Evolutionary conservation across 495 filamentous ascomycete genomes (phyloP), one percentile per base, ranked within the genome.

Genomic region (Haplographium delicatum): DNA sequence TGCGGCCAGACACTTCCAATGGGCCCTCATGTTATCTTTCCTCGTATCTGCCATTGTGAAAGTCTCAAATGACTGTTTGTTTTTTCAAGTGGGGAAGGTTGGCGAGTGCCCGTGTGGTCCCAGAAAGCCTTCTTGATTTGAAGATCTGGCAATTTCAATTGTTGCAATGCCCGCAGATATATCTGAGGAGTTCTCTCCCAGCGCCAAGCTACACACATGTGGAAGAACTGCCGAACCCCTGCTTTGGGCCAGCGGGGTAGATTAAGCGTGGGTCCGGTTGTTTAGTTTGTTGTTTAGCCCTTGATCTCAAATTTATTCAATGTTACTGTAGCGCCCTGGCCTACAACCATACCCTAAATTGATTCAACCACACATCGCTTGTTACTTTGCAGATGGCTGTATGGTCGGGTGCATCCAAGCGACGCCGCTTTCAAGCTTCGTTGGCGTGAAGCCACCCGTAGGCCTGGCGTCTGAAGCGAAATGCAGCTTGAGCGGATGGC

Each of bases 1-100:
- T 40, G 68, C 70, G 25, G 52, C 20, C 25, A 68, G 31, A 47
- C 66, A 70, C 54, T 67, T 70, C 66, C 60, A 65, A 47, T 72
- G 62, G 2, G 39, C 39, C 39, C 10, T n/a, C 7, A 43, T 7
- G 39, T 25, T 26, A 22, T 43, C 39, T 23, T 43, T 43, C 15
- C 39, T 43, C 5, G 7, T 7, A 31, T 10, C 20, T 25, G 19
- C 16, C 22, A 19, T 19, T 39, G 35, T 15, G 18, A 19, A 39
- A 39, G 39, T 23, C 39, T n/a, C n/a, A n/a, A n/a, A n/a, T n/a
- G n/a, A 43, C 26, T 25, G 39, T 43, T 10, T 19, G 22, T 22
- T 43, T 15, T 43, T 43, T 4, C 22, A 10, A 7, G 5, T 23
- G 20, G 15, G 4, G 7, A 41, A 26, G 5, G 4, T 9, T 23